phyloP scores from a whole-genome alignment of 2,329 filamentous ascomycete species.

The Daldinia sp. region DNA sequence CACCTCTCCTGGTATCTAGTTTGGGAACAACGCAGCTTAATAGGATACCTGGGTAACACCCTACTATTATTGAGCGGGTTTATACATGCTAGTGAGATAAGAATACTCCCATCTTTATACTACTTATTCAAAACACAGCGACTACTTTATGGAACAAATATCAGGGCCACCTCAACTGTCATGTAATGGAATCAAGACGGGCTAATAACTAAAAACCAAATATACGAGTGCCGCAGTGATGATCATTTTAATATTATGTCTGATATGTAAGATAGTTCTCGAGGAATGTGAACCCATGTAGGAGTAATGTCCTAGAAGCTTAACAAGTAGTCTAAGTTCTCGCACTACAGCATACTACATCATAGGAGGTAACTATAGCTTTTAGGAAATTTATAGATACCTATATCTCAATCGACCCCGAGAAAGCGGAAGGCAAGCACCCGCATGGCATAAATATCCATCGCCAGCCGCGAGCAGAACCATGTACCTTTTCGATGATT shows the following conservation, averaged over 20 bases:
- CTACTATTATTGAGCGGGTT: slow-evolving; percentile 19
- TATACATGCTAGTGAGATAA: slow-evolving; percentile 22
- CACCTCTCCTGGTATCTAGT: slow-evolving; percentile 7
- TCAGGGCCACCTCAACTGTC: not conserved
- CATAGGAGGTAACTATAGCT: not conserved
- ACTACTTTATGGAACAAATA: too few species aligned
- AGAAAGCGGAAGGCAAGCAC: not conserved
- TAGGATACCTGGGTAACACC: slow-evolving; percentile 2
- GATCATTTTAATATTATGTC: not conserved
- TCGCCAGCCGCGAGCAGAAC: not conserved
- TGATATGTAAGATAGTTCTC: not conserved
- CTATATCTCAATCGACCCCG: not conserved
- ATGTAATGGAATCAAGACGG: not conserved
- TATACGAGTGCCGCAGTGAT: not conserved
- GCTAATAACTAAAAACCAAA: not conserved
- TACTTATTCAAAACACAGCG: not conserved
- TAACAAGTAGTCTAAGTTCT: not conserved
- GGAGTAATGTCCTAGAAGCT: not conserved
- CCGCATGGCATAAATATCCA: not conserved
- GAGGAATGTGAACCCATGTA: not conserved
- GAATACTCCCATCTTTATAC: not conserved
- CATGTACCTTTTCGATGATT: not conserved
- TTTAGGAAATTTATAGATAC: not conserved
- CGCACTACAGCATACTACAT: not conserved
- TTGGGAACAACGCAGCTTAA: not conserved